Evolutionary conservation across 345 rosid species (phyloP), one percentile per base, ranked within the genome.

Genomic region (Limnanthes douglasii): DNA sequence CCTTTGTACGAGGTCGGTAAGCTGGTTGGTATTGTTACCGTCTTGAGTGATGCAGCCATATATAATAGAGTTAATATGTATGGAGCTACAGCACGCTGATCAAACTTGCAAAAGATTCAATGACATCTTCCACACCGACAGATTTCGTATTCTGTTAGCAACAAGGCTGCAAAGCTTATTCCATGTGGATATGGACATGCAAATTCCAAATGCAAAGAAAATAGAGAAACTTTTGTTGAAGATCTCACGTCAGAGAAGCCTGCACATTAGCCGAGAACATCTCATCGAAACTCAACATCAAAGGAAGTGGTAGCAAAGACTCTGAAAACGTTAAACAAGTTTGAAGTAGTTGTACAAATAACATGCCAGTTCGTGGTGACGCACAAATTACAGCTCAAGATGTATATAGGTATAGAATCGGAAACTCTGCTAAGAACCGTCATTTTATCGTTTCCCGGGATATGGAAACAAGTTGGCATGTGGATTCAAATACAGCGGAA

Each of bases 11-110:
- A 75, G 50, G 65, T 41, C 5, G 83, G 83, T 32, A 64, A 65
- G 61, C 70, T 83, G 21, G 66, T 42, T 48, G 90, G 95, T 36
- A 39, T 73, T 28, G 57, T 78, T 53, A 73, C 78, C 25, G 86
- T 78, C 15, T 75, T 90, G 1, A 83, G 74, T 43, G 95, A 88
- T 44, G 83, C 81, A 1, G 57, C 82, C 10, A 35, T 58, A 40
- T 56, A 71, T 15, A 70, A 64, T 49, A 46, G 46, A 37, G 40
- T 27, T 57, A 46, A 48, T 57, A 55, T 56, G 48, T 43, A 25
- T 31, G 52, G 32, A 38, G 48, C 47, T 45, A 70, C 37, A 54
- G 34, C 23, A 31, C 39, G 34, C 23, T 69, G 62, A 37, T 33
- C 56, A 14, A 72, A 69, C 37, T 37, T 47, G 52, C 63, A 69